Evolutionary conservation across 2,329 filamentous ascomycete genomes (phyloP).

Genomic region (Sclerotiophoma versabilis): DNA sequence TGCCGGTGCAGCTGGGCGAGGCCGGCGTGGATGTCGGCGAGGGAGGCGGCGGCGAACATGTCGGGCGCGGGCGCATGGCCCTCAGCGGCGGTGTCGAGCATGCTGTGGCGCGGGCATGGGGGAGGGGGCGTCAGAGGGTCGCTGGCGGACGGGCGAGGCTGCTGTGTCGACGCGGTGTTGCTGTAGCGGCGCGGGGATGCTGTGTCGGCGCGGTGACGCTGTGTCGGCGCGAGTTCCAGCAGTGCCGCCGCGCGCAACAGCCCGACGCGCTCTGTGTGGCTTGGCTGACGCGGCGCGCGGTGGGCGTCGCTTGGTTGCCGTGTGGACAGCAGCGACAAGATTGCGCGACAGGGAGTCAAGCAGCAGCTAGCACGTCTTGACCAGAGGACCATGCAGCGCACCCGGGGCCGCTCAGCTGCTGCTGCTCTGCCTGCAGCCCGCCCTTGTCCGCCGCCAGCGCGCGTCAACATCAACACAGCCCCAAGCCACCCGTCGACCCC

Average conservation of each 20-base stretch:
- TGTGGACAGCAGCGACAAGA: slow-evolving; percentile 4
- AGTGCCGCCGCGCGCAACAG: too few relatives aligned
- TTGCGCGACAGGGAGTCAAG: not conserved
- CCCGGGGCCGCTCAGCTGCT: too few relatives aligned
- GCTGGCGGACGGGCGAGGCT: not conserved
- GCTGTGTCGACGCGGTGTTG: not conserved
- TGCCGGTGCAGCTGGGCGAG: slow-evolving; percentile 77
- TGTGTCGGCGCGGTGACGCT: too few relatives aligned
- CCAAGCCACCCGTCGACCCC: not conserved
- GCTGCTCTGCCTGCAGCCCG: too few relatives aligned
- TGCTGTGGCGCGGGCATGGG: slow-evolving; percentile 12
- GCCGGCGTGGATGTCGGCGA: slow-evolving; percentile 80
- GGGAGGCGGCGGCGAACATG: slow-evolving; percentile 71
- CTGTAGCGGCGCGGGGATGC: too few relatives aligned
- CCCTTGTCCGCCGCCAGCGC: too few relatives aligned
- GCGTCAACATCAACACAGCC: slow-evolving; percentile 1
- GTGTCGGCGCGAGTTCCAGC: too few relatives aligned
- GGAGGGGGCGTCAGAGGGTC: not conserved
- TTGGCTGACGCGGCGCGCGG: not conserved
- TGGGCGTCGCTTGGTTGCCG: slow-evolving; percentile 23
- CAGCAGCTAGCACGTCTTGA: not conserved
- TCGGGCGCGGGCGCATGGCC: slow-evolving; percentile 34
- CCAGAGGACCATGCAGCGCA: not conserved
- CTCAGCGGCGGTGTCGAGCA: slow-evolving; percentile 10
- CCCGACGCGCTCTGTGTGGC: too few relatives aligned